Conservation (phyloP, 169 alveolate species). For the Besnoitia besnoiti region DNA sequence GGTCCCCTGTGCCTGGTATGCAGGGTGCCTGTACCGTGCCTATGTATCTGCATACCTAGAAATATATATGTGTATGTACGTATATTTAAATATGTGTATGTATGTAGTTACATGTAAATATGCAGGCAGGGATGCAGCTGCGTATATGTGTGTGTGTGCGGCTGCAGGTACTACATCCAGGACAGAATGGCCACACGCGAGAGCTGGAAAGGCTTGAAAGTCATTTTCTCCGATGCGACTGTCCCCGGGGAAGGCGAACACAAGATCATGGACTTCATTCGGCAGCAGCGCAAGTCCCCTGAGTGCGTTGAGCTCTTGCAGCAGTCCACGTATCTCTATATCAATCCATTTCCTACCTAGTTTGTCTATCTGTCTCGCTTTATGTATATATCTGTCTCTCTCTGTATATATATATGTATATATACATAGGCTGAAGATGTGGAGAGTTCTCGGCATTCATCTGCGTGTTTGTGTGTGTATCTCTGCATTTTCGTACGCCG, state of each 20-base stretch:
- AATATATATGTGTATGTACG: not conserved
- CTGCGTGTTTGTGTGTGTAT: too few relatives aligned
- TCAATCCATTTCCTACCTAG: too few relatives aligned
- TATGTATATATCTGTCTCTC: too few relatives aligned
- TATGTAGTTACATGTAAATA: not conserved
- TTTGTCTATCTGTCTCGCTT: too few relatives aligned
- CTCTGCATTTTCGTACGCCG: too few relatives aligned
- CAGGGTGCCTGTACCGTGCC: not conserved
- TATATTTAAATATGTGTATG: not conserved
- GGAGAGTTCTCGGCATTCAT: too few relatives aligned
- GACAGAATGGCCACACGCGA: slow-evolving; percentile 87
- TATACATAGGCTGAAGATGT: too few relatives aligned
- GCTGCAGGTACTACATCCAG: slow-evolving; percentile 82
- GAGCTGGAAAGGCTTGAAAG: slow-evolving; percentile 89
- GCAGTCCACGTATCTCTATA: too few relatives aligned
- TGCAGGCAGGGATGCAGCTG: not conserved
- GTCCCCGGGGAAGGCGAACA: slow-evolving; percentile 99
- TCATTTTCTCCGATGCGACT: slow-evolving; percentile 93
- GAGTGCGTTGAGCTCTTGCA: too few relatives aligned
- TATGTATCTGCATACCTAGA: not conserved
- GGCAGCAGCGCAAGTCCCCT: slow-evolving; percentile 76
- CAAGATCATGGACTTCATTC: slow-evolving; percentile 94
- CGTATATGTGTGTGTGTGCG: not conserved
- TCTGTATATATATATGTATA: too few relatives aligned
- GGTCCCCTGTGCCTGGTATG: too few relatives aligned